phyloP scores from a whole-genome alignment of 768 basidiomycete genomes.

The Kwoniella dejecticola region DNA sequence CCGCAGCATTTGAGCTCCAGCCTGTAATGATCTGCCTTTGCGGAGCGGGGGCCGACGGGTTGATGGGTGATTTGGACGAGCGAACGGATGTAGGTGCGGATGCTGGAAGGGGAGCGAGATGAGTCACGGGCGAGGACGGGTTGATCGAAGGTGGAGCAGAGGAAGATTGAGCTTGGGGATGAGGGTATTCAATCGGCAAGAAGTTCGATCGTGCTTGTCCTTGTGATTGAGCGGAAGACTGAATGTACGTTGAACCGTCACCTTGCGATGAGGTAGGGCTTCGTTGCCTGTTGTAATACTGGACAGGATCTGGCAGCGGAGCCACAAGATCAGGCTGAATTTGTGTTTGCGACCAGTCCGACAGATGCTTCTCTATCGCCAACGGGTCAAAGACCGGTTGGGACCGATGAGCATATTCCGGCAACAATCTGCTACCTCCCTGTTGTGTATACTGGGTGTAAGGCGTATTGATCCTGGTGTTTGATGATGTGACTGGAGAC shows the following conservation, averaged over 20 bases:
- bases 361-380: conserved; percentile 22
- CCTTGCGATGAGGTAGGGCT: not conserved
- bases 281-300: conserved; percentile 2
- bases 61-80: not conserved
- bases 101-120: not conserved
- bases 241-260: not conserved
- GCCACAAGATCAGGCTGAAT: conserved; percentile 39
- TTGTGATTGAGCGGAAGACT: not conserved
- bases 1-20: not conserved
- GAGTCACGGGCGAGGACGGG: not conserved
- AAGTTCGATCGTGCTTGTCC: not conserved
- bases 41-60: not conserved
- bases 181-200: not conserved
- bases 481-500: not conserved
- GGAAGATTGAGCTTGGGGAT: not conserved
- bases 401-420: not conserved
- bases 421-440: not conserved
- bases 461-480: too few relatives aligned
- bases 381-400: conserved; percentile 11
- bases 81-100: not conserved
- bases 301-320: conserved; percentile 17
- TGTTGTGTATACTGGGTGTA: not conserved
- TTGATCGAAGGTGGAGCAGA: not conserved
- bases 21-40: not conserved
- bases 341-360: conserved; percentile 23